phyloP scores from a whole-genome alignment of 345 rosid genomes.

The Eucalyptus lansdowneana region DNA sequence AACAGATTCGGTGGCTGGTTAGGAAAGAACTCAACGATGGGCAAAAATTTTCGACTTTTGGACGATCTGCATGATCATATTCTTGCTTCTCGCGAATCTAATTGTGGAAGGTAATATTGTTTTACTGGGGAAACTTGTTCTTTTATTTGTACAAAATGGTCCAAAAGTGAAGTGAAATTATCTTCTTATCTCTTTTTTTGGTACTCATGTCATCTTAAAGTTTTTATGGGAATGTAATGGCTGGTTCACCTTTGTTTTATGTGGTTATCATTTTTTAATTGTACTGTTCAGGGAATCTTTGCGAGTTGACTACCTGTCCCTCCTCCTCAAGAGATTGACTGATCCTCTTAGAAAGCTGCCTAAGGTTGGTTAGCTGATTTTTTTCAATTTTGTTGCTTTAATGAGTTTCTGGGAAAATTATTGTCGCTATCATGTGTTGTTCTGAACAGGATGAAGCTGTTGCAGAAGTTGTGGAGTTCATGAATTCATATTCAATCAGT shows the following conservation, averaged over 20 bases:
- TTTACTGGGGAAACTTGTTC: not conserved
- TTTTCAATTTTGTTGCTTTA: not conserved
- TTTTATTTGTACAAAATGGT: not conserved
- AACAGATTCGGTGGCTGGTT: slow-evolving; percentile 98
- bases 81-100: slow-evolving; percentile 87
- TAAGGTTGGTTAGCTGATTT: slow-evolving; percentile 37
- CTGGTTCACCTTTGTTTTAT: not conserved
- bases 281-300: slow-evolving; percentile 45
- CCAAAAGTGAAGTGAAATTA: not conserved
- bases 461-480: slow-evolving; percentile 71
- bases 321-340: slow-evolving; percentile 59
- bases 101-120: slow-evolving; percentile 53
- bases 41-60: slow-evolving; percentile 79
- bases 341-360: slow-evolving; percentile 68
- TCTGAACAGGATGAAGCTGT: slow-evolving; percentile 78
- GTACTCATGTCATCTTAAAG: not conserved
- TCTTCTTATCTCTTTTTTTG: not conserved
- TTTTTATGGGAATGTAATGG: not conserved
- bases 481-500: slow-evolving; percentile 80
- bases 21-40: slow-evolving; percentile 83
- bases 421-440: not conserved
- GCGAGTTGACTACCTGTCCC: slow-evolving; percentile 67
- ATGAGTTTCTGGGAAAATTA: not conserved
- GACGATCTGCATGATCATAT: slow-evolving; percentile 89
- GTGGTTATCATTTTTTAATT: not conserved